Conservation (phyloP, 306 rosid species). For the Crataegus laevigata region DNA sequence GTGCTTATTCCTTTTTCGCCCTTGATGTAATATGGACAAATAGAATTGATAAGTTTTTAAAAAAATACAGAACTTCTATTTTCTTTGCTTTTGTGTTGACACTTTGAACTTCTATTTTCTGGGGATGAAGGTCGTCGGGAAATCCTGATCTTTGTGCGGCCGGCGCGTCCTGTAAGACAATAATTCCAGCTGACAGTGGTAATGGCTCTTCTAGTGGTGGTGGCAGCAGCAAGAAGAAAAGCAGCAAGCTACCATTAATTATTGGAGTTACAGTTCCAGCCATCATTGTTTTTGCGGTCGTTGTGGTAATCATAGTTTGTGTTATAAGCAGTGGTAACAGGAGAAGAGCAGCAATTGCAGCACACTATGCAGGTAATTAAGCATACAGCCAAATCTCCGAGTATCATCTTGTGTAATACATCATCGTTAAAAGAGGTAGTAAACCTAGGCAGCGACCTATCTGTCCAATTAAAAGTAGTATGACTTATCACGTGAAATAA, state of each 20-base stretch:
- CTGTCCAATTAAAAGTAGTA: too few species aligned
- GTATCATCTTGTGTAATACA: too few species aligned
- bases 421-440: too few species aligned
- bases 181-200: background rate
- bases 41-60: too few species aligned
- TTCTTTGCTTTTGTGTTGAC: background rate
- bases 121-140: background rate
- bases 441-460: too few species aligned
- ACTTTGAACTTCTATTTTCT: background rate
- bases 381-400: background rate
- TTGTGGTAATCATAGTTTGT: background rate
- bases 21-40: too few species aligned
- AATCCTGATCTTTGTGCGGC: slow-evolving; percentile 4
- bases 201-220: background rate
- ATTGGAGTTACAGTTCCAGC: slow-evolving; percentile 6
- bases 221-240: background rate
- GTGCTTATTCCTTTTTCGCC: too few species aligned
- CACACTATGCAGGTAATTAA: background rate
- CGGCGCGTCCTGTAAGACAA: background rate
- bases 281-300: background rate
- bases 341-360: background rate
- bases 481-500: background rate
- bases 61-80: too few species aligned
- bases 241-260: slow-evolving; percentile 3
- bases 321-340: background rate